Base-by-base conservation (phyloP, 768 basidiomycete species). In the Lentinus brumalis region DNA sequence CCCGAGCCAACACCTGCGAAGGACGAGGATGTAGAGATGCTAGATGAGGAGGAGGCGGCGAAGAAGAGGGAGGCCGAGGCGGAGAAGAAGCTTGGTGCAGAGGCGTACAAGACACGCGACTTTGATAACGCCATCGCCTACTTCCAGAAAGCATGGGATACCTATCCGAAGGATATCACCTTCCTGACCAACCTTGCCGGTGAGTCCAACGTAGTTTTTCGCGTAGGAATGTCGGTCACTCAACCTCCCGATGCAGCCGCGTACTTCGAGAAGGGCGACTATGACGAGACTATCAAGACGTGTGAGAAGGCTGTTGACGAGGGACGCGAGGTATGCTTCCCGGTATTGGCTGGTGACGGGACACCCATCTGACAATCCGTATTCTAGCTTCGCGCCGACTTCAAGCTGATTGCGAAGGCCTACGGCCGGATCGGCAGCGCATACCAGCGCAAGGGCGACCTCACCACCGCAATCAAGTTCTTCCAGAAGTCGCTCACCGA, bases 281-380 rank as follows among this genome's bases (percentile, higher is more conserved):
- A 88, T 69, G 90, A 94, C 76, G 89, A 92, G 72, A 85, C 86
- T 58, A 96, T 99, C 68, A 90, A 95, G 73, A 86, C 86, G 0
- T 96, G 94, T 73, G 88, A 97, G 70, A 96, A 94, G 76, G 96
- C 97, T n/a, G 90, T 94, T 46, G 97, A 98, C 12, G 92, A 98
- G 71, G 97, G 94, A 35, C 89, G 96, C 61, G 82, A 79, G 61
- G 89, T 91, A 67, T 50, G 83, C 70, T 35, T 35, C 35, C 35
- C 6, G 5, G 53, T 18, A 21, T n/a, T 30, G 42, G 16, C 18
- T 5, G 32, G 12, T 32, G 38, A 53, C 21, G 45, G 53, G 9
- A 50, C 56, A 32, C 64, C 30, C 10, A 29, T 8, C 45, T 59
- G 14, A 51, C 40, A 42, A 30, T 47, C 16, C 21, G 9, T 40